These are phyloP conservation scores for Cyclotella baltica DNA, from an alignment of 108 stramenopile genomes.

Conservation along the genomic window DNA sequence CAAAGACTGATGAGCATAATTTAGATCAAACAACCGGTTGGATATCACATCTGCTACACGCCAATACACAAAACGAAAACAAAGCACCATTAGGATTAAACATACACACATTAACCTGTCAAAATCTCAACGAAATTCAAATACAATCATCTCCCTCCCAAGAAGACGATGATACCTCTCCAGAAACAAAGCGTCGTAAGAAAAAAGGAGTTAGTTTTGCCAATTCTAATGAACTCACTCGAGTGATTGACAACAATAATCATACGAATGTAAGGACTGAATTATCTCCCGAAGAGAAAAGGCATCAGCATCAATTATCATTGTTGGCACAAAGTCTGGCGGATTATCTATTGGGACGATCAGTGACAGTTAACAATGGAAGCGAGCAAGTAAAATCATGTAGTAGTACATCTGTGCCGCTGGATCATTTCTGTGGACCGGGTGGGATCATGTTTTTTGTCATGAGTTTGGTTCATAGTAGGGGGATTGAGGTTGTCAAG, in stretches of 20 bases:
- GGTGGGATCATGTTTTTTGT: constrained; percentile 84
- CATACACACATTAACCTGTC: constrained; percentile 26
- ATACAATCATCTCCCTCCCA: background rate
- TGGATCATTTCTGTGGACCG: constrained; percentile 61
- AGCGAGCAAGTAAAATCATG: background rate
- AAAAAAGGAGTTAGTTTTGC: constrained; percentile 23
- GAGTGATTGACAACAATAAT: background rate
- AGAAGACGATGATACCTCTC: constrained; percentile 18
- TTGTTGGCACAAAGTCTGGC: constrained; percentile 15
- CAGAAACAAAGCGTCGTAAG: constrained; percentile 38
- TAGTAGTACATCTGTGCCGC: constrained; percentile 4
- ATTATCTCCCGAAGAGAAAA: background rate
- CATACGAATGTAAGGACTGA: background rate
- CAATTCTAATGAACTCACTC: background rate
- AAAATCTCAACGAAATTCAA: background rate
- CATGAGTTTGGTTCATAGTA: constrained; percentile 67
- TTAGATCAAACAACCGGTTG: background rate
- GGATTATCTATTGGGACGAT: constrained; percentile 20
- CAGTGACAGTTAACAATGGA: background rate
- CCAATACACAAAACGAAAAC: background rate
- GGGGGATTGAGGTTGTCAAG: constrained; percentile 50
- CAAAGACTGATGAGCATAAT: background rate
- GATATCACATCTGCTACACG: background rate
- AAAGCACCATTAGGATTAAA: constrained; percentile 18
- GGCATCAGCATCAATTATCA: constrained; percentile 2